These are phyloP conservation scores for Croton setiger DNA, from an alignment of 441 rosid species.

Conservation along the genomic window DNA sequence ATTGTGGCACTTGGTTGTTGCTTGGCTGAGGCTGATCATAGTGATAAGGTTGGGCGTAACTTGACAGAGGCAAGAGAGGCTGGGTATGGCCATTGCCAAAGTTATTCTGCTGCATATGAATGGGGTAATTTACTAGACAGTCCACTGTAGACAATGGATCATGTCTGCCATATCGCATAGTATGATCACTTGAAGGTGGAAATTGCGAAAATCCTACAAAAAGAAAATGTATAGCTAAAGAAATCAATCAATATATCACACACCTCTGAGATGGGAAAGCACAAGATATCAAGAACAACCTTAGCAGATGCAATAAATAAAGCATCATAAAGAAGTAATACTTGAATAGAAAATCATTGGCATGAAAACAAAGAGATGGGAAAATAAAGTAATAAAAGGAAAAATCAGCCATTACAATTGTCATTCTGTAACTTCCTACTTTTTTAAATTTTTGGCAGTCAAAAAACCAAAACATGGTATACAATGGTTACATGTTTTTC, in stretches of 20 bases:
- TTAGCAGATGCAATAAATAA: not conserved
- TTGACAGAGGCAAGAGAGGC: slow-evolving; percentile 19
- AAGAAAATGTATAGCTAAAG: not conserved
- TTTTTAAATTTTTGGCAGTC: not conserved
- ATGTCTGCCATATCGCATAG: slow-evolving; percentile 16
- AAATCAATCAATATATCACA: slow-evolving; percentile 2
- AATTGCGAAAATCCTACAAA: slow-evolving; percentile 19
- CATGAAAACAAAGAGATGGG: not conserved
- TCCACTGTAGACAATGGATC: slow-evolving; percentile 22
- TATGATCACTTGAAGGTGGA: slow-evolving; percentile 19
- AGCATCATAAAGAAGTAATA: not conserved
- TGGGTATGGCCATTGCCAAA: slow-evolving; percentile 16
- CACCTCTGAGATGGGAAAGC: not conserved
- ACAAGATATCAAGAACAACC: not conserved
- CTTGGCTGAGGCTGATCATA: slow-evolving; percentile 24
- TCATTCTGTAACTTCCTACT: not conserved
- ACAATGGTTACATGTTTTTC: not conserved
- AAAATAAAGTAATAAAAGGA: not conserved
- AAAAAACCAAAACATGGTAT: not conserved
- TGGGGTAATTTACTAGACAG: slow-evolving; percentile 15
- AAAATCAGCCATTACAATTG: not conserved
- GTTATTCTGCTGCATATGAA: slow-evolving; percentile 22
- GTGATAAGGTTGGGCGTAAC: slow-evolving; percentile 23
- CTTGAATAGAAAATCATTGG: not conserved
- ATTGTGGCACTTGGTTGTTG: slow-evolving; percentile 19